These are phyloP conservation scores for Saturnispora ahearnii DNA, from an alignment of 805 yeast species.

Conservation along the genomic window DNA sequence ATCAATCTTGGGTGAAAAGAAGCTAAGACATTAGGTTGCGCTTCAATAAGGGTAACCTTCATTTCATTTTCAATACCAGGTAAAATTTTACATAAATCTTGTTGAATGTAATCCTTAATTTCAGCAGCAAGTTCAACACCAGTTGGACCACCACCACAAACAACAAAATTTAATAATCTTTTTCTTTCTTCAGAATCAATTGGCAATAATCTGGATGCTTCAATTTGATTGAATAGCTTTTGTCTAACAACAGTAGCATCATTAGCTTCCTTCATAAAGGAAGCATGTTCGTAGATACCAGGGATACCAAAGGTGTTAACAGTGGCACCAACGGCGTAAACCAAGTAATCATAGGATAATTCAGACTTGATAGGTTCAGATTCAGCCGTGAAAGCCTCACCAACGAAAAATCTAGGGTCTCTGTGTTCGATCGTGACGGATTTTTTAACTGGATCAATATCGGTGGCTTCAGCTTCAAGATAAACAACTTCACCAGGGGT, in stretches of 20 bases:
- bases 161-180: constrained; percentile 78
- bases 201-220: constrained; percentile 77
- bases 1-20: constrained; percentile 63
- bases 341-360: constrained; percentile 69
- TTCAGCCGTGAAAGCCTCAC: constrained; percentile 42
- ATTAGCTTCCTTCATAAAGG: constrained; percentile 81
- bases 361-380: constrained; percentile 38
- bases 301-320: constrained; percentile 93
- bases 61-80: constrained; percentile 79
- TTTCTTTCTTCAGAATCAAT: constrained; percentile 65
- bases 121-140: constrained; percentile 98
- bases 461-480: constrained; percentile 85
- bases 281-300: constrained; percentile 83
- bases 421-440: constrained; percentile 51
- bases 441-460: constrained; percentile 66
- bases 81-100: constrained; percentile 82
- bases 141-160: constrained; percentile 98
- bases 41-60: constrained; percentile 80
- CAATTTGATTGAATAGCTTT: constrained; percentile 78
- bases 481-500: constrained; percentile 69
- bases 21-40: constrained; percentile 77
- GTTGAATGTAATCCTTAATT: constrained; percentile 86
- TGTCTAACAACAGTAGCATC: constrained; percentile 81
- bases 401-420: constrained; percentile 45
- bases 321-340: constrained; percentile 91